phyloP scores from a whole-genome alignment of 805 yeast species.

The Jamesozyma hellenica region DNA sequence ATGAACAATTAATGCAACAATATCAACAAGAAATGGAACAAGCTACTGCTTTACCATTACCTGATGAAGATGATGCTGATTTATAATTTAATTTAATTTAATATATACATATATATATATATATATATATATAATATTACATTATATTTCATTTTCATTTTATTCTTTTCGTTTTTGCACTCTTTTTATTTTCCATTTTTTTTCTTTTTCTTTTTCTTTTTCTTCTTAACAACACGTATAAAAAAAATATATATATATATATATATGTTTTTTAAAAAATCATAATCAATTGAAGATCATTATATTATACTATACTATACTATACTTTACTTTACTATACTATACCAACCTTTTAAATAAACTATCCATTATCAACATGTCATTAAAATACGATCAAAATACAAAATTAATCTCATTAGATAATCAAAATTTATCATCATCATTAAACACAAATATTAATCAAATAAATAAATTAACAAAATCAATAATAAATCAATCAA shows the following conservation, averaged over 20 bases:
- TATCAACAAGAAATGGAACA: constrained; percentile 99
- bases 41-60: constrained; percentile 98
- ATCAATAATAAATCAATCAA: constrained; percentile 26
- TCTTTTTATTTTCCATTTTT: neutral
- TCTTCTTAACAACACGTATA: neutral
- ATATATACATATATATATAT: neutral
- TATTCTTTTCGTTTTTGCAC: neutral
- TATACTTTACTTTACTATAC: too few relatives aligned
- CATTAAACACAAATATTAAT: too few relatives aligned
- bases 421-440: too few relatives aligned
- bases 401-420: constrained; percentile 19
- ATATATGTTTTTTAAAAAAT: too few relatives aligned
- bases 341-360: too few relatives aligned
- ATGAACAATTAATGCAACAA: constrained; percentile 91
- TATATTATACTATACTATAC: too few relatives aligned
- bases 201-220: neutral
- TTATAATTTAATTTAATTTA: constrained; percentile 41
- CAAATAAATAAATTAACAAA: constrained; percentile 31
- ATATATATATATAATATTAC: neutral
- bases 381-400: constrained; percentile 19
- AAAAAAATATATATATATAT: neutral
- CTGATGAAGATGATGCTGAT: constrained; percentile 99
- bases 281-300: too few relatives aligned
- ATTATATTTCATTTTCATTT: too few relatives aligned
- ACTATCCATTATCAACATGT: too few relatives aligned